Conservation (phyloP, 1,284 basidiomycete species). For the Ustilago nuda region DNA sequence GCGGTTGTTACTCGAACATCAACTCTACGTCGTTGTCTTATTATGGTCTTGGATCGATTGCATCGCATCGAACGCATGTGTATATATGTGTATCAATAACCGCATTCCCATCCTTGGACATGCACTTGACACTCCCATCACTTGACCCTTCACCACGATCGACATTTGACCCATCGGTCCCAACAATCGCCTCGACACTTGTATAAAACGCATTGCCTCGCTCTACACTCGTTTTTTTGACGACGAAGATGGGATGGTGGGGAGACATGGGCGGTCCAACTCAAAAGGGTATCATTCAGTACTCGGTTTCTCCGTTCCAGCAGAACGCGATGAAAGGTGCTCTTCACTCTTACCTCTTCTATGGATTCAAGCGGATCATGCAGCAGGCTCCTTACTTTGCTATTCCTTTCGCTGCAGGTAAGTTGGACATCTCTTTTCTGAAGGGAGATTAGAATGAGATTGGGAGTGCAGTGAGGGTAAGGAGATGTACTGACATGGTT, state of each 20-base stretch:
- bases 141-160: not conserved
- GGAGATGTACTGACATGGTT: not conserved
- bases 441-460: too few species aligned
- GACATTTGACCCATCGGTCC: not conserved
- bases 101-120: too few species aligned
- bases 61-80: too few species aligned
- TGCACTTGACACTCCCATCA: not conserved
- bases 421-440: constrained; percentile 9
- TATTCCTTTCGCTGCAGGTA: constrained; percentile 63
- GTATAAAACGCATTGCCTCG: not conserved
- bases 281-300: constrained; percentile 64
- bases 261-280: constrained; percentile 67
- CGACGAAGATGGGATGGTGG: constrained; percentile 67
- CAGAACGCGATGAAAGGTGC: constrained; percentile 66
- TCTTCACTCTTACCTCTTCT: constrained; percentile 64
- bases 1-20: too few species aligned
- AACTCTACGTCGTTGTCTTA: too few species aligned
- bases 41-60: too few species aligned
- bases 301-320: constrained; percentile 67
- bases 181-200: not conserved
- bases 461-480: too few species aligned
- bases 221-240: not conserved
- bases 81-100: too few species aligned
- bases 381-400: constrained; percentile 67
- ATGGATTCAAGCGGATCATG: constrained; percentile 67